Conservation (phyloP, 768 basidiomycete genomes). For the Hericium rajendrae region DNA sequence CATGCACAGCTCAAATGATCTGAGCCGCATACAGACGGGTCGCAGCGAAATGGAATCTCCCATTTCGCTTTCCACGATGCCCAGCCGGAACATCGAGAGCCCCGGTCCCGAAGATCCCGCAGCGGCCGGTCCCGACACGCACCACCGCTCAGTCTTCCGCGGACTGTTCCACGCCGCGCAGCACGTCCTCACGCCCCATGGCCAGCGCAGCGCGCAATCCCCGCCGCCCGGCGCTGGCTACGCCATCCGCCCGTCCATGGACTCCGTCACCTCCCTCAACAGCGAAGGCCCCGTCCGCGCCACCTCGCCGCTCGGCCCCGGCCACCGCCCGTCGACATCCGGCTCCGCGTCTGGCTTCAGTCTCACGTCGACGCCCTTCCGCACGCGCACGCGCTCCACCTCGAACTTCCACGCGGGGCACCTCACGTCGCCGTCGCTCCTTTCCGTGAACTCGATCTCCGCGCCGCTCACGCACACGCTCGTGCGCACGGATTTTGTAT, state of each 20-base stretch:
- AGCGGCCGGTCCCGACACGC: conserved; percentile 1
- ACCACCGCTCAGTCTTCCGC: conserved; percentile 38
- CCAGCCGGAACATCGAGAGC: neutral
- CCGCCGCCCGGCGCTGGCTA: neutral
- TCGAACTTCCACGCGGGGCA: conserved; percentile 21
- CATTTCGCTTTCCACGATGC: neutral
- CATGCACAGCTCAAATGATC: neutral
- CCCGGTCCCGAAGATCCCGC: neutral
- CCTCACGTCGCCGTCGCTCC: conserved; percentile 55
- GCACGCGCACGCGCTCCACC: conserved; percentile 36
- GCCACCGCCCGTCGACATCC: conserved; percentile 27
- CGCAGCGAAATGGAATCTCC: conserved; percentile 3
- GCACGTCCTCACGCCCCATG: conserved; percentile 4
- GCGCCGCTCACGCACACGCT: conserved; percentile 68
- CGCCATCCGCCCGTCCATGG: neutral
- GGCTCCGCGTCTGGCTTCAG: conserved; percentile 28
- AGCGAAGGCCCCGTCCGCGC: neutral
- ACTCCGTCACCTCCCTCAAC: conserved; percentile 7
- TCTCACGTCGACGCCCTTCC: conserved; percentile 30
- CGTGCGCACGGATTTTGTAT: conserved; percentile 60
- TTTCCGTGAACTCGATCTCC: conserved; percentile 68
- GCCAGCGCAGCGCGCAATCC: neutral
- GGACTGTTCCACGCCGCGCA: conserved; percentile 12
- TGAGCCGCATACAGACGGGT: conserved; percentile 7
- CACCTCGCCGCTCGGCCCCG: conserved; percentile 11